Evolutionary conservation across 2,329 filamentous ascomycete genomes (phyloP).

Genomic region (Xylaria arbuscula): DNA sequence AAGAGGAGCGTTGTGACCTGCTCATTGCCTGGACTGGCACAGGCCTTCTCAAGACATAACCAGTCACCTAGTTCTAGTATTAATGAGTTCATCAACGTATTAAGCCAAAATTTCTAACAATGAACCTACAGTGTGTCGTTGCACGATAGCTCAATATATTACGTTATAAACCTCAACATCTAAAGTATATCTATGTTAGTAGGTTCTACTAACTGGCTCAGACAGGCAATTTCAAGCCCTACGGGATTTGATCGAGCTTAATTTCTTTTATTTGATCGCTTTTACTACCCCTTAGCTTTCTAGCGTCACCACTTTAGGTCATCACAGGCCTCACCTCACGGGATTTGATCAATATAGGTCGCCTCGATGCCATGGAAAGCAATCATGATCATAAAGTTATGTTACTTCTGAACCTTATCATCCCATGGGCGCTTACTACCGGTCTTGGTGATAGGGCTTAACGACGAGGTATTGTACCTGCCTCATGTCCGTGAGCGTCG

Average conservation of each 20-base stretch:
- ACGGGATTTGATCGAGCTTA: neutral
- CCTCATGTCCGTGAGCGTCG: neutral
- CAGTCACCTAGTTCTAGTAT: neutral
- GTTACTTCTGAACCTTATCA: conserved; percentile 1
- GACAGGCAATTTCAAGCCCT: neutral
- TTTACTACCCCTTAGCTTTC: no score
- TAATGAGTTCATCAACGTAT: neutral
- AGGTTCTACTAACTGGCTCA: neutral
- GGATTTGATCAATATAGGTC: conserved; percentile 2
- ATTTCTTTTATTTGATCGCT: no score
- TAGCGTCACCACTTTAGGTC: no score
- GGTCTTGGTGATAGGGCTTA: neutral
- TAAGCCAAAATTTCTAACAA: neutral
- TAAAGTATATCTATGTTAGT: neutral
- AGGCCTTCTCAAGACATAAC: conserved; percentile 27
- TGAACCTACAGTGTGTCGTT: neutral
- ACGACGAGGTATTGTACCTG: neutral
- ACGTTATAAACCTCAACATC: neutral
- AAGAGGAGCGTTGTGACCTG: conserved; percentile 39
- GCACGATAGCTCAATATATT: neutral
- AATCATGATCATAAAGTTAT: neutral
- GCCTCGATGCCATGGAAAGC: neutral
- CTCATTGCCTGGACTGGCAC: conserved; percentile 36
- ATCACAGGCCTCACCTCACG: no score
- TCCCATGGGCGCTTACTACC: conserved; percentile 11